A percentile compares a stretch with the other conserved stretches of the same genome.
phyloP scores from a whole-genome alignment of 352 stramenopile genomes.

The Phytophthora multivora region DNA sequence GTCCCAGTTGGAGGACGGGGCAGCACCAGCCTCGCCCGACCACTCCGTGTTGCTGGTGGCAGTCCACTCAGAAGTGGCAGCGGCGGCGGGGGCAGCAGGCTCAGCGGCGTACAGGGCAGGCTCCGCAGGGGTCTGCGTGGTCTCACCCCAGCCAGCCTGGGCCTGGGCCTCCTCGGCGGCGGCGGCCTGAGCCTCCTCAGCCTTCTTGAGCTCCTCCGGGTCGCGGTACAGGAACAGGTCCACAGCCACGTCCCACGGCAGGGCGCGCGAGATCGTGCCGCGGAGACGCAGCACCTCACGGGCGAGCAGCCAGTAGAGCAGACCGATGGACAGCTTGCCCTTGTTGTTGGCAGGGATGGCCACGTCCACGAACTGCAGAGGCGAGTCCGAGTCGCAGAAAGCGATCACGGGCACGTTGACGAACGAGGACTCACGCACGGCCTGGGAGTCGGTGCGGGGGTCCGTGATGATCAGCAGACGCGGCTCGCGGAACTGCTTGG shows the following conservation, averaged over 20 bases:
- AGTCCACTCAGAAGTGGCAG: constrained; percentile 66
- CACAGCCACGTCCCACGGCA: constrained; percentile 98
- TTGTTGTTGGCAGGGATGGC: constrained; percentile 99
- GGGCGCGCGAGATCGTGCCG: constrained; percentile 94
- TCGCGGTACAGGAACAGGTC: constrained; percentile 99
- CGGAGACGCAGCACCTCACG: constrained; percentile 98
- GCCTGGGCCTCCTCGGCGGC: constrained; percentile 78
- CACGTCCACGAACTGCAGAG: constrained; percentile 99
- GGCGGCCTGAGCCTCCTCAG: constrained; percentile 94
- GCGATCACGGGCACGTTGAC: constrained; percentile 99
- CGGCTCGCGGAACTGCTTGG: constrained; percentile 99
- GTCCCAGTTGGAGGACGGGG: constrained; percentile 53
- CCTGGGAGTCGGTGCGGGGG: constrained; percentile 97
- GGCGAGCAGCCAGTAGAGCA: constrained; percentile 99
- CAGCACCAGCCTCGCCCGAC: constrained; percentile 71
- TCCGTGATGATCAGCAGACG: constrained; percentile 99
- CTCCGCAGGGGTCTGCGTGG: constrained; percentile 55
- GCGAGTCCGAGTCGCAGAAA: constrained; percentile 99
- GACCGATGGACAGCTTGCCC: constrained; percentile 99
- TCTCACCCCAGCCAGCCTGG: constrained; percentile 76
- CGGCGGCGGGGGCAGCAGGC: constrained; percentile 50
- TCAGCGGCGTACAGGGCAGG: constrained; percentile 60
- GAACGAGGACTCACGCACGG: constrained; percentile 98
- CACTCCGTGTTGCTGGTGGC: constrained; percentile 71
- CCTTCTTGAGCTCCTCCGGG: constrained; percentile 99